These are phyloP conservation scores for Fusarium dlaminii DNA, from an alignment of 2,329 filamentous ascomycete genomes.

Conservation along the genomic window DNA sequence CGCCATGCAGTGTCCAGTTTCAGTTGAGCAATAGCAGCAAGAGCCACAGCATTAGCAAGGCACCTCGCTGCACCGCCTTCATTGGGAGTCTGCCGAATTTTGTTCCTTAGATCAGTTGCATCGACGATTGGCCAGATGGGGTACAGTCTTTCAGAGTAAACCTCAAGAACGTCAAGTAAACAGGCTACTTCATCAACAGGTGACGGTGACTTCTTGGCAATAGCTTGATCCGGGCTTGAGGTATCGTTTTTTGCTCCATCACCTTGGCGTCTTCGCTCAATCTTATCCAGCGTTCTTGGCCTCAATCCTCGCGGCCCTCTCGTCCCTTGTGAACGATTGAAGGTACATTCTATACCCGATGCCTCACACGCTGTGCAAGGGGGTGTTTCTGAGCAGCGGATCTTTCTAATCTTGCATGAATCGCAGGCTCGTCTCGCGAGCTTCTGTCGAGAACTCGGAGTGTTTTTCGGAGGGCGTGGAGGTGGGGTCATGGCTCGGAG, in stretches of 20 bases:
- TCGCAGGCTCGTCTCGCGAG: slow-evolving; percentile 55
- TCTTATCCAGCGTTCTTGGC: slow-evolving; percentile 56
- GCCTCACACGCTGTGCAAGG: slow-evolving; percentile 58
- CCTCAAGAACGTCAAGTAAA: slow-evolving; percentile 48
- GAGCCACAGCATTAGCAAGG: slow-evolving; percentile 57
- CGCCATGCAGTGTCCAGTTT: slow-evolving; percentile 50
- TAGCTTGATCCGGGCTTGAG: background rate
- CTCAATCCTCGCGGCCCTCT: slow-evolving; percentile 58
- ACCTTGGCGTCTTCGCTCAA: slow-evolving; percentile 42
- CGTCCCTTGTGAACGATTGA: slow-evolving; percentile 54
- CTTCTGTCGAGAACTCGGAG: slow-evolving; percentile 30
- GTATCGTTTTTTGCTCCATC: slow-evolving; percentile 14
- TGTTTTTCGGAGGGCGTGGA: slow-evolving; percentile 26
- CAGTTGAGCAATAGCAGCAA: slow-evolving; percentile 60
- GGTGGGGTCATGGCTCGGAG: slow-evolving; percentile 28
- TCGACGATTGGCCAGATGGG: slow-evolving; percentile 63
- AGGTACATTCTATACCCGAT: slow-evolving; percentile 60
- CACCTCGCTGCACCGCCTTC: slow-evolving; percentile 49
- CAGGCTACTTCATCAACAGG: slow-evolving; percentile 38
- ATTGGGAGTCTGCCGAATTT: slow-evolving; percentile 45
- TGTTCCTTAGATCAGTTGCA: slow-evolving; percentile 53
- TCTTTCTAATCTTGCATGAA: slow-evolving; percentile 63
- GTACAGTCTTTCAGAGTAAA: slow-evolving; percentile 60
- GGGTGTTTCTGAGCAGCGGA: slow-evolving; percentile 58
- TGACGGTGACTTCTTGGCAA: slow-evolving; percentile 16